Base-by-base conservation (phyloP, 352 stramenopile genomes). In the Phytophthora parvispora region DNA sequence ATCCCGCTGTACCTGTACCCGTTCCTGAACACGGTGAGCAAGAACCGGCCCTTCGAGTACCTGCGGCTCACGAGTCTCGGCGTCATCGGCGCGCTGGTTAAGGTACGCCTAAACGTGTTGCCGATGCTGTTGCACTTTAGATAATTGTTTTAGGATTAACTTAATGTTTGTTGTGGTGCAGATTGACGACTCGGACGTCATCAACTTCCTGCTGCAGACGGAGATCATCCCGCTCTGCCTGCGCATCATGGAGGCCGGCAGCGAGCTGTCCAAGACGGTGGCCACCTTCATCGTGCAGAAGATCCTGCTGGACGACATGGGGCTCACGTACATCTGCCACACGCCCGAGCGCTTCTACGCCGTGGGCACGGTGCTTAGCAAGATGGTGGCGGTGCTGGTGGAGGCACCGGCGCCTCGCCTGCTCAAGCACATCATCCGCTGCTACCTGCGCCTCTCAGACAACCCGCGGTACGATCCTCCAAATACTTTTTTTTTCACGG, bases 261-360 rank as follows among this genome's bases (percentile, higher is more conserved):
- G 90, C 60, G 98, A 99, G 72, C 84, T 99, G 18, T 98, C 87
- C 74, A 99, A 99, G 80, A 99, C 98, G 4, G 95, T 92, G n/a
- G 98, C 98, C 9, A 99, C 98, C 2, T 99, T 99, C 74, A 99
- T 99, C 59, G 97, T 99, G 40, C 97, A 99, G 80, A 99, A 99
- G 78, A 99, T 99, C 65, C 77, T 99, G 43, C 75, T 99, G 48
- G 98, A 99, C 77, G 97, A 99, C 58, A 97, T 98, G 78, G 98
- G 98, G 16, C 87, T 99, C 27, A 98, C 97, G 24, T 99, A 99
- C 82, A 99, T 99, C 60, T 99, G 98, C 89, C 93, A 98, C 72
- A 99, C 98, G 16, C 95, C 97, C 27, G 98, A 99, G 80, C 83
- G 90, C 24, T 96, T 96, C 54, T 96, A 97, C 73, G 88, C 90